Percentiles rank a stretch among this genome's conserved stretches.
phyloP scores from a whole-genome alignment of 176 grass and related monocot species.

The Cenchrus fungigraminus region DNA sequence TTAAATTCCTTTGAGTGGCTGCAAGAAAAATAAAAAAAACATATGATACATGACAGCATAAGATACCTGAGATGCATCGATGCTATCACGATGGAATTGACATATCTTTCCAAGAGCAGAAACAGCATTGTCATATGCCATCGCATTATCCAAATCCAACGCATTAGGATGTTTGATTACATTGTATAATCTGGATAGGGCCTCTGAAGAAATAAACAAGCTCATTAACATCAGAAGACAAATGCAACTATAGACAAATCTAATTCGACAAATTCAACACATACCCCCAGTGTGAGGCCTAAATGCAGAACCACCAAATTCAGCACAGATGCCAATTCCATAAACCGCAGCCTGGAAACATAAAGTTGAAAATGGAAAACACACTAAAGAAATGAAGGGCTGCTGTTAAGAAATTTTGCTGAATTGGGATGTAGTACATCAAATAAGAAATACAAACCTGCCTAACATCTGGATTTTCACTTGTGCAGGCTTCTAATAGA shows the following conservation, averaged over 20 bases:
- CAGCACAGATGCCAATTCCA: constrained; percentile 83
- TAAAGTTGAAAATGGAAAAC: constrained; percentile 24
- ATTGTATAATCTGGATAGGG: constrained; percentile 69
- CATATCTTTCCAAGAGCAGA: constrained; percentile 91
- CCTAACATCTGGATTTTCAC: constrained; percentile 79
- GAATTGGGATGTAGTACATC: neutral
- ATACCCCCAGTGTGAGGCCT: constrained; percentile 62
- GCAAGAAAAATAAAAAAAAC: constrained; percentile 28
- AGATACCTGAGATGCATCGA: constrained; percentile 75
- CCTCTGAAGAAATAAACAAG: constrained; percentile 46
- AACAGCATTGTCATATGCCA: constrained; percentile 91
- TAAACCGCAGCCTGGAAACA: constrained; percentile 73
- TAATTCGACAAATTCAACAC: constrained; percentile 7
- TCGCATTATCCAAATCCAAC: constrained; percentile 67
- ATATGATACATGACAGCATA: constrained; percentile 1
- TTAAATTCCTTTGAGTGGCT: neutral
- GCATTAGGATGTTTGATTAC: constrained; percentile 78
- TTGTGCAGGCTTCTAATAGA: constrained; percentile 74
- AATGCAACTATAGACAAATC: constrained; percentile 20
- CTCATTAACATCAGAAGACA: constrained; percentile 26
- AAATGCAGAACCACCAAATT: constrained; percentile 73
- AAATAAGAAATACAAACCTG: constrained; percentile 59
- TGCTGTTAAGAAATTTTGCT: neutral
- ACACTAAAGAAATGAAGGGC: constrained; percentile 1
- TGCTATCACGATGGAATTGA: constrained; percentile 66